Conservation (phyloP, 2,329 filamentous ascomycete species). For the Daldinia eschscholtzii region DNA sequence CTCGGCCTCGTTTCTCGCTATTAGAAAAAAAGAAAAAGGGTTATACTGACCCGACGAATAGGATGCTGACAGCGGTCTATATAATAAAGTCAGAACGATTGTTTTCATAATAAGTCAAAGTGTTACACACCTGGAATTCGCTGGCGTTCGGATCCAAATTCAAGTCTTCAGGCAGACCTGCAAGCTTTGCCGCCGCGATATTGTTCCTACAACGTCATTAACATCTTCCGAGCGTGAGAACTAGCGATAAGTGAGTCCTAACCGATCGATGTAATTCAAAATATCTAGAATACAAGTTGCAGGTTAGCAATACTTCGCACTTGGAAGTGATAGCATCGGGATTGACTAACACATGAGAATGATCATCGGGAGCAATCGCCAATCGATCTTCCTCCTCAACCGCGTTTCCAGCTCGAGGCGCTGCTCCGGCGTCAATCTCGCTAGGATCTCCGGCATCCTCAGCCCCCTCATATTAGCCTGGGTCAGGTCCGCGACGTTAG, state of each 20-base stretch:
- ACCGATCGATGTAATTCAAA: conserved; percentile 51
- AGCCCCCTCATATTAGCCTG: conserved; percentile 47
- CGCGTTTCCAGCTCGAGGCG: conserved; percentile 65
- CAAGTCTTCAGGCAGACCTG: conserved; percentile 58
- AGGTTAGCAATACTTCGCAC: conserved; percentile 20
- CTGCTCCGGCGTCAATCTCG: conserved; percentile 64
- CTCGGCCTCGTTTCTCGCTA: neutral
- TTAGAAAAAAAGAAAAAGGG: neutral
- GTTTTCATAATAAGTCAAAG: neutral
- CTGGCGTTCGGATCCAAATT: conserved; percentile 49
- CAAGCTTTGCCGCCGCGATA: conserved; percentile 67
- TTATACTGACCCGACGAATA: conserved; percentile 61
- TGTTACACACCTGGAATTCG: conserved; percentile 54
- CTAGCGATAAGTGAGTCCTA: conserved; percentile 17
- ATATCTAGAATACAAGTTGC: conserved; percentile 32
- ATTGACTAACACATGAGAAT: conserved; percentile 68
- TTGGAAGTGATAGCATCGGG: neutral
- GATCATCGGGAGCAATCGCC: conserved; percentile 73
- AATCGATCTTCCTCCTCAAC: conserved; percentile 74
- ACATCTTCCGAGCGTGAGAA: neutral
- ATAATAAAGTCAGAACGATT: conserved; percentile 27
- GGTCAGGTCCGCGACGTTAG: conserved; percentile 41
- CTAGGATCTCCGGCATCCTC: conserved; percentile 53
- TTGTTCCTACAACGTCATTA: conserved; percentile 60
- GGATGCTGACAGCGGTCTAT: conserved; percentile 62